A percentile compares a stretch with the other conserved stretches of the same genome.
phyloP scores from a whole-genome alignment of 306 rosid genomes.

The Rubus parviflorus region DNA sequence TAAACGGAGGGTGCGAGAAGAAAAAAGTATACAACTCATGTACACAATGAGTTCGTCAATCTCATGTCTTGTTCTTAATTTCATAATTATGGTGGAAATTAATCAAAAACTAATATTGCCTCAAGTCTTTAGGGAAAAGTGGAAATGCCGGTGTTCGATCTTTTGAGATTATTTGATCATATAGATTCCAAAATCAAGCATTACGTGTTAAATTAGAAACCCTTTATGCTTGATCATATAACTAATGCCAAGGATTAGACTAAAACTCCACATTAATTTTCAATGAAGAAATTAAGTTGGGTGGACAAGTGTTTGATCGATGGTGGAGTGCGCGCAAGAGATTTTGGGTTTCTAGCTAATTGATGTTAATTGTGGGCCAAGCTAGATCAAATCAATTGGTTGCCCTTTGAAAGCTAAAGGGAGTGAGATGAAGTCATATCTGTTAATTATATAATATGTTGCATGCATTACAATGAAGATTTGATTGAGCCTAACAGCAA shows the following conservation, averaged over 20 bases:
- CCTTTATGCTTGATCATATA: no score
- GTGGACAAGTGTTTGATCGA: not conserved
- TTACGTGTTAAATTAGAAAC: no score
- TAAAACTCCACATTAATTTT: no score
- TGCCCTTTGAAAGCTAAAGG: slow-evolving; percentile 19
- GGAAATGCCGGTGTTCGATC: not conserved
- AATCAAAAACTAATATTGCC: not conserved
- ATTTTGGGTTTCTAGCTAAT: not conserved
- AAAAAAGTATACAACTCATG: not conserved
- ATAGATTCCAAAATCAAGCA: not conserved
- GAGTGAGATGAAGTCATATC: slow-evolving; percentile 14
- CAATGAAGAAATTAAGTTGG: not conserved
- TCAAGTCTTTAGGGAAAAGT: not conserved
- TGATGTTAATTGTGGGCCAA: not conserved
- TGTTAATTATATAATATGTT: slow-evolving; percentile 2
- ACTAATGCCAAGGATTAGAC: no score
- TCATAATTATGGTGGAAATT: not conserved
- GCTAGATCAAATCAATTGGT: not conserved
- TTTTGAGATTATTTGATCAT: not conserved
- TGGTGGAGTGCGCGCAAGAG: slow-evolving; percentile 2
- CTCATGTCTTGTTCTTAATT: not conserved
- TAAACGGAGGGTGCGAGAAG: not conserved
- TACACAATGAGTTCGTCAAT: not conserved
- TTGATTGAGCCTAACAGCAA: slow-evolving; percentile 48
- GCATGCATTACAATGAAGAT: slow-evolving; percentile 7